These are phyloP conservation scores for Saccharomyces hybrid DNA, from an alignment of 1,139 yeast genomes.

Conservation along the genomic window DNA sequence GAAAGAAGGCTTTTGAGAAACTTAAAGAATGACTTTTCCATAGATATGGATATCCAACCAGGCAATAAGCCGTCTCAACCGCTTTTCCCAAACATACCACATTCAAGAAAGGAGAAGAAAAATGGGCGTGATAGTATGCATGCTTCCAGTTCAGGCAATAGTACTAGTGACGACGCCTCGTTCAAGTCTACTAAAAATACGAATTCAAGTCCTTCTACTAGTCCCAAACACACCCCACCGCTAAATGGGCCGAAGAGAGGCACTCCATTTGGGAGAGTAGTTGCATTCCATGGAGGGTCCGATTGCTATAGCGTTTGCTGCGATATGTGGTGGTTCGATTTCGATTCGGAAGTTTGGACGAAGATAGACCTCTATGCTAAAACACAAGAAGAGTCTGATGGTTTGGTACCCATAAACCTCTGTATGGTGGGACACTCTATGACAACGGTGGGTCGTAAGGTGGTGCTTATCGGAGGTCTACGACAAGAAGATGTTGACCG, in stretches of 20 bases:
- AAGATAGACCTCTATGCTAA: conserved; percentile 21
- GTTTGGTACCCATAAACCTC: conserved; percentile 13
- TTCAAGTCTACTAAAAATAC: conserved; percentile 1
- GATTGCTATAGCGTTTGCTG: conserved; percentile 35
- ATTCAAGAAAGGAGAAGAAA: conserved; percentile 9
- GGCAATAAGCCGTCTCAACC: conserved; percentile 8
- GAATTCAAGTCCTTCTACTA: not conserved
- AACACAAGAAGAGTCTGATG: conserved; percentile 7
- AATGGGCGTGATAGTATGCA: conserved; percentile 3
- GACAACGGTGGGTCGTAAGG: conserved; percentile 20
- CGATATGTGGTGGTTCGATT: conserved; percentile 43
- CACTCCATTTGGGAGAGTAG: conserved; percentile 10
- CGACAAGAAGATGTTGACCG: conserved; percentile 19
- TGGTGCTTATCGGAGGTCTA: conserved; percentile 26
- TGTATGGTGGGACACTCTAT: conserved; percentile 27
- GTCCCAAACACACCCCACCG: not conserved
- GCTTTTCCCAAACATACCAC: conserved; percentile 16
- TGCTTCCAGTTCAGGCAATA: conserved; percentile 4
- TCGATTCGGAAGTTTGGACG: conserved; percentile 38
- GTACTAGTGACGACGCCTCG: not conserved
- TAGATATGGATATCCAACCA: conserved; percentile 11
- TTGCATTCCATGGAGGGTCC: conserved; percentile 43
- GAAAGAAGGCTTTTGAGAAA: conserved; percentile 15
- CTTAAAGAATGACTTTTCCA: conserved; percentile 17
- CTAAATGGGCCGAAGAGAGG: not conserved